Conservation (phyloP, 2,329 filamentous ascomycete genomes). For the Xylariaceae sp. region DNA sequence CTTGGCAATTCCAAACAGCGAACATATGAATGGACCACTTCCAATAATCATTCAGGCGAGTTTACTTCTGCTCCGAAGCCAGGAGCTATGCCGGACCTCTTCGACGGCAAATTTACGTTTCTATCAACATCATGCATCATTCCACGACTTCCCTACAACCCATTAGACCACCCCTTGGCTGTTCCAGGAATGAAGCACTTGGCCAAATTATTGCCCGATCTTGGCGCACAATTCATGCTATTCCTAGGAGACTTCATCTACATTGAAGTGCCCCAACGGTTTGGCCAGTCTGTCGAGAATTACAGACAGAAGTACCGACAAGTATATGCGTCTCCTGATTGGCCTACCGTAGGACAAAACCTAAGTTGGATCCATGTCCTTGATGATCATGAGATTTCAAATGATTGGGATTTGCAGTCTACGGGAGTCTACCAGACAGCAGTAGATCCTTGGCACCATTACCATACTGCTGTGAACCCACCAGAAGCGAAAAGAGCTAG, state of each 20-base stretch:
- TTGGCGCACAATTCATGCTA: conserved; percentile 81
- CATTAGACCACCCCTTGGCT: conserved; percentile 79
- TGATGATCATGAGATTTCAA: conserved; percentile 95
- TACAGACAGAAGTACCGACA: conserved; percentile 93
- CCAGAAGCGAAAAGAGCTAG: conserved; percentile 64
- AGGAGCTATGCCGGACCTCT: conserved; percentile 65
- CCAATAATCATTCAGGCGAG: conserved; percentile 83
- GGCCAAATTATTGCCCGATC: conserved; percentile 70
- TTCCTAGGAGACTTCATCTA: conserved; percentile 90
- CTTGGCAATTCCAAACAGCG: conserved; percentile 70
- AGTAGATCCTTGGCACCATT: conserved; percentile 83
- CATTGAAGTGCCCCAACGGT: conserved; percentile 82
- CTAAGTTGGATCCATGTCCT: conserved; percentile 98
- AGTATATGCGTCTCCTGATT: conserved; percentile 94
- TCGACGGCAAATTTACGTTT: conserved; percentile 81
- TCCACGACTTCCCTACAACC: conserved; percentile 86
- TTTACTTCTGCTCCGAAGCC: conserved; percentile 78
- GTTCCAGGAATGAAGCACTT: conserved; percentile 82
- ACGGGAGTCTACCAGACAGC: conserved; percentile 81
- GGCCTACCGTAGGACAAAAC: conserved; percentile 74
- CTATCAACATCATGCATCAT: conserved; percentile 93
- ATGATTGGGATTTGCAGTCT: conserved; percentile 87
- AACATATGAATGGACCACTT: conserved; percentile 82
- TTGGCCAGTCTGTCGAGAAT: conserved; percentile 73
- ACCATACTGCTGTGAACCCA: conserved; percentile 85